Base-by-base conservation (phyloP, 83 land plant genomes). In the Thuja plicata region DNA sequence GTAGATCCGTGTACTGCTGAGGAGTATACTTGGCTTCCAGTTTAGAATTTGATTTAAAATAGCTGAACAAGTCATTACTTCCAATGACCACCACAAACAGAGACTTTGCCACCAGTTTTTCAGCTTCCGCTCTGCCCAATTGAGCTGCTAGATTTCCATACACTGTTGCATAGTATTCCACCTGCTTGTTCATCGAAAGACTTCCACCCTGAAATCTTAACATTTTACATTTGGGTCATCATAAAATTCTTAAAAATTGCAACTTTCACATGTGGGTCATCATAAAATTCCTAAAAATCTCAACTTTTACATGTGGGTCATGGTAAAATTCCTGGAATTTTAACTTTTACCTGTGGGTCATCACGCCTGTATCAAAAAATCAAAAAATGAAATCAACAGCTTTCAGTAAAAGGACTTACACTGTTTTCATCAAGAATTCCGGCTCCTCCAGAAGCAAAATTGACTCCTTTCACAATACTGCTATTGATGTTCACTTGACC, bases 361-460 rank as follows among this genome's bases (percentile, higher is more conserved):
- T 37, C 81, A 37, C 3, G 16, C 38, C 43, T 10, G 0, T 32
- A 11, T 13, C 17, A 35, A 78, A 6, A 2, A 74, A 11, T 13
- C 17, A 35, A 78, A 6, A 15, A 78, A 37, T 30, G 7, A 15
- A 16, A 78, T 32, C 35, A 78, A 1, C 37, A 32, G 45, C 81
- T 35, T 15, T 46, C 13, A 46, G 50, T 84, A 27, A 13, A 48
- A 24, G 30, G 10, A 45, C 86, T 62, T 86, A 86, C 87, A 34
- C 76, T 86, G 11, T 38, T 86, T 62, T 89, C 87, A 32, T 93
- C 87, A 19, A 93, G 85, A 54, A 93, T 90, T 83, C 94, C 94
- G 27, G 91, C 91, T 21, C 92, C 92, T 87, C 94, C 94, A 1
- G 94, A 93, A 3, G 91, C 91, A 48, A 91, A 91, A 88, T 88